A percentile compares a stretch with the other conserved stretches of the same genome.
Evolutionary conservation across 805 yeast species (phyloP).

Genomic region (Candida pseudofarinosa): DNA sequence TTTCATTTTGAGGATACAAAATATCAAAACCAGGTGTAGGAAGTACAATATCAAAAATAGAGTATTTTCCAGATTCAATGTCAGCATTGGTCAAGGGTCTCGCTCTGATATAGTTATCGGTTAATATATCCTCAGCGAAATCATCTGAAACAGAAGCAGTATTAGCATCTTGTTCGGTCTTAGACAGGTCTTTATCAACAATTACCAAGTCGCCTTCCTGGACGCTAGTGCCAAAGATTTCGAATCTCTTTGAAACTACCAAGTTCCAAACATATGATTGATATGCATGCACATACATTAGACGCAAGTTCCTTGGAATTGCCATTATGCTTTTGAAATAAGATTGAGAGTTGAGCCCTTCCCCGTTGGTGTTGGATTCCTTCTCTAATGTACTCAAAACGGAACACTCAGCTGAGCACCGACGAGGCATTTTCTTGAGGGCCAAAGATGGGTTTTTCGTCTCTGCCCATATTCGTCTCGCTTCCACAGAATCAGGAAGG

Average conservation of each 20-base stretch:
- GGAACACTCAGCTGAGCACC: slow-evolving; percentile 80
- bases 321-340: slow-evolving; percentile 79
- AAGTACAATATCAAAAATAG: slow-evolving; percentile 79
- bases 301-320: slow-evolving; percentile 85
- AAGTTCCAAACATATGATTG: slow-evolving; percentile 94
- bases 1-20: slow-evolving; percentile 70
- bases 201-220: slow-evolving; percentile 80
- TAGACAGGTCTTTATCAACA: slow-evolving; percentile 13
- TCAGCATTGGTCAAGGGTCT: slow-evolving; percentile 75
- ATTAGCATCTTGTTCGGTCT: slow-evolving; percentile 4
- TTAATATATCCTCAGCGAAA: slow-evolving; percentile 69
- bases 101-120: slow-evolving; percentile 58
- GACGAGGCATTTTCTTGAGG: slow-evolving; percentile 74
- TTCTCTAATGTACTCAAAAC: slow-evolving; percentile 59
- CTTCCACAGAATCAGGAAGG: slow-evolving; percentile 76
- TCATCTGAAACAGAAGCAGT: slow-evolving; percentile 27
- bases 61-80: slow-evolving; percentile 48
- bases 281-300: slow-evolving; percentile 97
- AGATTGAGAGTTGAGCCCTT: slow-evolving; percentile 47
- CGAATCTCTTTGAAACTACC: slow-evolving; percentile 74
- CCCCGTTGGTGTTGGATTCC: slow-evolving; percentile 42
- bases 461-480: slow-evolving; percentile 77
- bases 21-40: slow-evolving; percentile 98
- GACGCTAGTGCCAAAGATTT: slow-evolving; percentile 61
- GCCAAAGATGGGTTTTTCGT: slow-evolving; percentile 65